Percentiles rank a stretch among this genome's conserved stretches.
Conservation (phyloP, 2,329 filamentous ascomycete species). For the Colletotrichum phormii region DNA sequence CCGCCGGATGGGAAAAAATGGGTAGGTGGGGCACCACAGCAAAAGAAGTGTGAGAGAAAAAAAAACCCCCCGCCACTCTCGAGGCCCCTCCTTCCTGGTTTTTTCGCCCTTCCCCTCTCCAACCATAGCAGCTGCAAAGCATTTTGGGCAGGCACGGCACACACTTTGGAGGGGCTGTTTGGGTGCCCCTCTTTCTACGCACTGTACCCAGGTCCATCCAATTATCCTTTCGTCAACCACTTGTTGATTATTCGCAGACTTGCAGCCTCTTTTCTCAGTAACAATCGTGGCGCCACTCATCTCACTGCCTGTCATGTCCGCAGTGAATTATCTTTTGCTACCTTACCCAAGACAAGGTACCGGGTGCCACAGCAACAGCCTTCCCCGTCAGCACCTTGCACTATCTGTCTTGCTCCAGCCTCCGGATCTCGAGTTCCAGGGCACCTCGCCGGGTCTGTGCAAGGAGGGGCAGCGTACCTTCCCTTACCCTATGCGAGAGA, state of each 20-base stretch:
- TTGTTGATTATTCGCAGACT: no score
- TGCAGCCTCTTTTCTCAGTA: neutral
- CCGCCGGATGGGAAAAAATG: constrained; percentile 32
- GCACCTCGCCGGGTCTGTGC: neutral
- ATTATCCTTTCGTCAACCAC: no score
- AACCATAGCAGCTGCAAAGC: constrained; percentile 19
- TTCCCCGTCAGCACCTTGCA: neutral
- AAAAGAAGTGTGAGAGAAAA: constrained; percentile 30
- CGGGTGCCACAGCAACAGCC: neutral
- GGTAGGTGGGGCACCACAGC: constrained; percentile 40
- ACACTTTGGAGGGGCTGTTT: neutral
- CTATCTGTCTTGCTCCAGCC: no score
- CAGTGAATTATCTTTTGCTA: neutral
- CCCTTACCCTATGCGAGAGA: constrained; percentile 23
- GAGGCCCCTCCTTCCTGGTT: constrained; percentile 9
- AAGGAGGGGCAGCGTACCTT: constrained; percentile 2
- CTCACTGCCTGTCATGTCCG: neutral
- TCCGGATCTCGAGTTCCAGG: no score
- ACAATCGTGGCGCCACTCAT: constrained; percentile 13
- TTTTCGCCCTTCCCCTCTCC: neutral
- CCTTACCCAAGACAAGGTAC: neutral
- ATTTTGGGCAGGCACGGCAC: neutral
- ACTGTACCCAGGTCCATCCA: neutral
- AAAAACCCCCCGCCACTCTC: constrained; percentile 39
- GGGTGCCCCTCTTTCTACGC: neutral